These are phyloP conservation scores for Colletotrichum filicis DNA, from an alignment of 2,329 filamentous ascomycete species.

Conservation along the genomic window DNA sequence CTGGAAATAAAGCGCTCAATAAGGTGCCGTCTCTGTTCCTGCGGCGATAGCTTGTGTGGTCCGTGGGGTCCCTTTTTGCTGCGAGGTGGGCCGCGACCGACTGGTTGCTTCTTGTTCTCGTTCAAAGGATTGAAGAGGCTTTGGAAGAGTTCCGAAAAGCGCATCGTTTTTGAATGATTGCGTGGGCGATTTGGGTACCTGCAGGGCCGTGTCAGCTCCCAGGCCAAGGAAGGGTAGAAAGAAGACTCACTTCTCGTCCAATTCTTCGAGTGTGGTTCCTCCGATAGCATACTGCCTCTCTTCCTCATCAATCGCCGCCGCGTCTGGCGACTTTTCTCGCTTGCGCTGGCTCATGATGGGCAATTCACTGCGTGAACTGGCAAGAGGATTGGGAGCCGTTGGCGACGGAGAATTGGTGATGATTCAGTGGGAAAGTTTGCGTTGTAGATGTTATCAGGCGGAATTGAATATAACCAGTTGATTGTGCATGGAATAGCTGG, in stretches of 20 bases:
- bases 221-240: not conserved
- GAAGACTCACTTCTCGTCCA: slow-evolving; percentile 55
- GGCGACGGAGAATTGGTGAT: not conserved
- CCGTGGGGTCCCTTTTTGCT: slow-evolving; percentile 71
- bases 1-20: slow-evolving; percentile 86
- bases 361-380: not conserved
- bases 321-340: slow-evolving; percentile 44
- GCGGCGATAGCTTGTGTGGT: slow-evolving; percentile 69
- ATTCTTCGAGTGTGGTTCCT: slow-evolving; percentile 52
- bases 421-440: not conserved
- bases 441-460: fast-evolving
- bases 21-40: slow-evolving; percentile 83
- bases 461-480: too few species aligned
- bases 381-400: not conserved
- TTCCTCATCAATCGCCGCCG: slow-evolving; percentile 61
- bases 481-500: not conserved
- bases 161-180: slow-evolving; percentile 82
- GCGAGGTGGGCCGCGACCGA: slow-evolving; percentile 63
- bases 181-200: slow-evolving; percentile 85
- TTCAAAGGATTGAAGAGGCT: slow-evolving; percentile 83
- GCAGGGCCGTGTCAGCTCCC: not conserved
- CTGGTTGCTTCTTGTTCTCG: slow-evolving; percentile 82
- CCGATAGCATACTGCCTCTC: slow-evolving; percentile 59
- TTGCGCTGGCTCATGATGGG: slow-evolving; percentile 47
- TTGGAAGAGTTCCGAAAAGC: slow-evolving; percentile 82